Evolutionary conservation across 805 yeast genomes (phyloP), one percentile per base, ranked within the genome.

Genomic region (Yarrowia sp.): DNA sequence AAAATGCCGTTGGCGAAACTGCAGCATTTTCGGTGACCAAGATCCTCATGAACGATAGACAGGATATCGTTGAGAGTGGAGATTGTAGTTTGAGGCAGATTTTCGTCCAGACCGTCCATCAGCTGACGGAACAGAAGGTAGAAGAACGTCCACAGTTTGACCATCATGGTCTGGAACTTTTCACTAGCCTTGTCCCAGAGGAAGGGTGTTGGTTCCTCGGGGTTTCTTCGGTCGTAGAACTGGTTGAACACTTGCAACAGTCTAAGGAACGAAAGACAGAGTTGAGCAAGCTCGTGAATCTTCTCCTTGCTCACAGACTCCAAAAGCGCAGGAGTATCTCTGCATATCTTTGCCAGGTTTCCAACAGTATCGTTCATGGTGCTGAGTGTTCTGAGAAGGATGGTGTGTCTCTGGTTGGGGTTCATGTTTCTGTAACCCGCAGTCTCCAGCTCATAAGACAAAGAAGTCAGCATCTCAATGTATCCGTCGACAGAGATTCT

Each of bases 1-100:
- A 93, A 87, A 9, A 79, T 76, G 0, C 96, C 93, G 34, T 82
- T 75, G 0, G 88, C 83, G 2, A 84, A 76, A 63, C 87, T 88
- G 78, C 99, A 95, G 67, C 88, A 85, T 8, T 85, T 82, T 46
- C 91, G 79, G 1, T 76, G 72, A 0, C 98, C 98, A 10, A 93
- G 76, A 58, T 91, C 87, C 9, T 86, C 86, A 74, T 95, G 99
- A 0, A 91, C 74, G 7, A 85, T 76, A 47, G 86, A 82, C 14
- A 91, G 76, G 19, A 89, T 74, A 40, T 85, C 85, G 68, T 80
- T 76, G 38, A 80, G 72, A 20, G 71, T 40, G 52, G 73, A 63
- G 1, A 69, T 69, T 10, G 52, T 38, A 1, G 68, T 68, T 33
- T 73, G 74, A 0, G 74, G 73, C 5, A 70, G 61, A n/a, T 69